phyloP scores from a whole-genome alignment of 208 protist genomes.

The Herpetomonas tarakana region DNA sequence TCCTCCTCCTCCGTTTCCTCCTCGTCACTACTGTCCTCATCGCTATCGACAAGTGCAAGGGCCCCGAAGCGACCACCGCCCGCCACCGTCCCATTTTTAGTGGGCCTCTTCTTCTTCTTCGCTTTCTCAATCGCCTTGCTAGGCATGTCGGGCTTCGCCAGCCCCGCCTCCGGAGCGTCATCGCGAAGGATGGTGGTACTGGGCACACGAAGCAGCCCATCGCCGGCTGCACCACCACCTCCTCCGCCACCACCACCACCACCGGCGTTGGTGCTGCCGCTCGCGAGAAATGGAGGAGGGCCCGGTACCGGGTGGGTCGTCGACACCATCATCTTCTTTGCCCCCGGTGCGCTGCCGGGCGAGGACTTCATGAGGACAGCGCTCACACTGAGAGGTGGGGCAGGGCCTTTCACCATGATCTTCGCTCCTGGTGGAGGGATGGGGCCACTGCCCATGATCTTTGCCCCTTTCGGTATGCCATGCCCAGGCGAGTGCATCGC shows the following conservation, averaged over 20 bases:
- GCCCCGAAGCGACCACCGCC: constrained; percentile 16
- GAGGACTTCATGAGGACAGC: background rate
- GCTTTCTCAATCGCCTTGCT: background rate
- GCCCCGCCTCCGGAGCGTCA: constrained; percentile 13
- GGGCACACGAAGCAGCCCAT: constrained; percentile 10
- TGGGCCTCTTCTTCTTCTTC: constrained; percentile 7
- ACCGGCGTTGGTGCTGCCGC: too few relatives aligned
- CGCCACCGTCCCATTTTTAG: background rate
- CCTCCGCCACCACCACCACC: too few relatives aligned
- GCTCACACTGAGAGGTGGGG: constrained; percentile 2
- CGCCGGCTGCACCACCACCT: too few relatives aligned
- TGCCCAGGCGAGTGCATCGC: background rate
- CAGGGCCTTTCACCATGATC: constrained; percentile 9
- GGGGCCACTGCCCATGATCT: background rate
- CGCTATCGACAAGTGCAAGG: constrained; percentile 21
- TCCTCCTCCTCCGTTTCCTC: background rate
- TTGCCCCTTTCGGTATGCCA: background rate
- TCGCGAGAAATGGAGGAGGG: too few relatives aligned
- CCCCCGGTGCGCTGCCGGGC: background rate
- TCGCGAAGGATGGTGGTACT: constrained; percentile 17
- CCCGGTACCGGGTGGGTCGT: too few relatives aligned
- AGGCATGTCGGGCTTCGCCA: constrained; percentile 5
- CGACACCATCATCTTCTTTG: constrained; percentile 9
- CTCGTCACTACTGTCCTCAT: constrained; percentile 21
- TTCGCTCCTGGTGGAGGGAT: background rate